Base-by-base conservation (phyloP, 768 basidiomycete genomes). In the Suillus alpinus region DNA sequence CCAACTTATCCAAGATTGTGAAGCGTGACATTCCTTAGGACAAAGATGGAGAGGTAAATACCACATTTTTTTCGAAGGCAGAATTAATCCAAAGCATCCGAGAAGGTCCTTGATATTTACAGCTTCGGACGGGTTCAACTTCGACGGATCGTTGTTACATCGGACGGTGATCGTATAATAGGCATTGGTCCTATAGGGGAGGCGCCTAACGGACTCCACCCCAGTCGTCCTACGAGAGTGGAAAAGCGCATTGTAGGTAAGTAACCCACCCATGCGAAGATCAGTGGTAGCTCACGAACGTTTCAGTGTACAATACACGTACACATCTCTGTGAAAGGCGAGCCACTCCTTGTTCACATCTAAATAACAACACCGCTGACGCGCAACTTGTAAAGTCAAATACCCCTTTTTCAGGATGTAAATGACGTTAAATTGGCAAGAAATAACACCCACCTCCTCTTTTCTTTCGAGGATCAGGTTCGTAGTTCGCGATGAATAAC, bases 201-300 rank as follows among this genome's bases (percentile, higher is more conserved):
- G n/a, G 75, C 79, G 5, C 65, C 71, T 8, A 69, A 75, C 37
- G 81, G 80, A 20, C 69, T 81, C 12, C 79, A 80, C 31, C 83
- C 83, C 2, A 81, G 76, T 58, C 73, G 73, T 61, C 80, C 77
- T 60, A 80, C 82, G 20, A 72, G 80, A 57, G 77, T 79, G 1
- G 83, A 84, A 67, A 84, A 85, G 62, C 81, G 82, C 32, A 80
- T 84, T 44, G 75, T 84, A 50, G 81, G 82, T 80, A 60, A 46
- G 81, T 63, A 39, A 29, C 26, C 9, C 8, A 39, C 23, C 8
- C 23, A 16, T 23, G 16, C 12, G n/a, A 49, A 20, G 32, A 44
- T 14, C 53, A 14, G 67, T 43, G 7, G 18, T 55, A 31, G n/a
- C 20, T 20, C 32, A 18, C 47, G n/a, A 7, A 16, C 16, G 14